These are phyloP conservation scores for Backusella morwellensis DNA, from an alignment of 192 early-diverging fungal genomes.

Conservation along the genomic window DNA sequence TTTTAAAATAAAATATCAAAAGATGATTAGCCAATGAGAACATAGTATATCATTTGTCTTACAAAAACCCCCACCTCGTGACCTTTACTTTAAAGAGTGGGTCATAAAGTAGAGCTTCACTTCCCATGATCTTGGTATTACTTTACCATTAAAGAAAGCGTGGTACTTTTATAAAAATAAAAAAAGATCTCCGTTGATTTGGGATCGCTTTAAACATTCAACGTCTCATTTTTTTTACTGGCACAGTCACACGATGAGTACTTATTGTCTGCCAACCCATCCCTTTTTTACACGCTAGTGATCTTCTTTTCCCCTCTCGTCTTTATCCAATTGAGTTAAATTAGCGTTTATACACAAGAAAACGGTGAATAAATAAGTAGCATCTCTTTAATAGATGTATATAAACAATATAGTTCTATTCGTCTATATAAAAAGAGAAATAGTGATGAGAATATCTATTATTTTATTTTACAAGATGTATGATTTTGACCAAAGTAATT, in stretches of 20 bases:
- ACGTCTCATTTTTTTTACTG: not conserved
- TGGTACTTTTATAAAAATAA: slow-evolving; percentile 2
- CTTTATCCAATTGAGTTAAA: not conserved
- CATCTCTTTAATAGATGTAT: not conserved
- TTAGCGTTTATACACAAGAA: not conserved
- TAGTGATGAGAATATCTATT: too few relatives aligned
- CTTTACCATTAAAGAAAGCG: not conserved
- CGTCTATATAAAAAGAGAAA: not conserved
- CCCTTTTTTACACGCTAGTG: not conserved
- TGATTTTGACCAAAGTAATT: too few relatives aligned
- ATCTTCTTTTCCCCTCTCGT: not conserved
- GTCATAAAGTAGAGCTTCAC: too few relatives aligned
- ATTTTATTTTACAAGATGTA: too few relatives aligned
- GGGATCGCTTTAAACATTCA: not conserved
- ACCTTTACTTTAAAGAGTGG: not conserved
- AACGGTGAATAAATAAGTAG: not conserved
- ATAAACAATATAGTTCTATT: not conserved
- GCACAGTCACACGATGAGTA: not conserved
- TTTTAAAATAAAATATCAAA: not conserved
- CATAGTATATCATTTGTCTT: slow-evolving; percentile 3
- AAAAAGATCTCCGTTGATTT: not conserved
- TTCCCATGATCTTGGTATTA: slow-evolving; percentile 2
- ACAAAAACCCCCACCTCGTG: slow-evolving; percentile 3
- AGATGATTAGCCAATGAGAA: not conserved
- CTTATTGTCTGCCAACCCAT: not conserved